Percentiles rank a stretch among this genome's conserved stretches.
Evolutionary conservation across 257 asterid species (phyloP).

Genomic region (Sherardia arvensis): DNA sequence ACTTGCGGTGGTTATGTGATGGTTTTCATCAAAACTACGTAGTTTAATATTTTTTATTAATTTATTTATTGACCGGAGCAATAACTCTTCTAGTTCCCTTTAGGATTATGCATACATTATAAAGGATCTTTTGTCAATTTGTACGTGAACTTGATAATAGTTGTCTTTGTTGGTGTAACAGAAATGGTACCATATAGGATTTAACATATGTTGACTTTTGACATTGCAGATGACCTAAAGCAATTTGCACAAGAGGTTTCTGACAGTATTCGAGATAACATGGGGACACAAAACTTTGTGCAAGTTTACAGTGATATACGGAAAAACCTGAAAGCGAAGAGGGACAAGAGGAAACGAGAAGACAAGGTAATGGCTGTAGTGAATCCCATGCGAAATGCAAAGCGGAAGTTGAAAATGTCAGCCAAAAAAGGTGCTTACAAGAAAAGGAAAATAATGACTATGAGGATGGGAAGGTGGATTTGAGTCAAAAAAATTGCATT

Average conservation of each 20-base stretch:
- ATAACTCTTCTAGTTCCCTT: no score
- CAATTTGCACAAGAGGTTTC: conserved; percentile 54
- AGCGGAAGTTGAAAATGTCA: conserved; percentile 74
- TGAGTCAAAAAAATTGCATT: no score
- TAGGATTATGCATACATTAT: no score
- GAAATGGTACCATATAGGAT: neutral
- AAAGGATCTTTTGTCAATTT: no score
- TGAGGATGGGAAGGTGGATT: conserved; percentile 81
- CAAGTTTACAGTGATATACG: conserved; percentile 52
- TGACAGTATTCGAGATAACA: conserved; percentile 45
- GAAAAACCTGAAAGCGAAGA: conserved; percentile 54
- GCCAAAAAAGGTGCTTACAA: conserved; percentile 71
- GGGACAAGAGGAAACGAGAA: conserved; percentile 87
- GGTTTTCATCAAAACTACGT: no score
- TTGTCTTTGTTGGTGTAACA: neutral
- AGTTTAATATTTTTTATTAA: no score
- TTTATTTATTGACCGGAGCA: no score
- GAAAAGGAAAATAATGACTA: conserved; percentile 63
- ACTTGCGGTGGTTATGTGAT: no score
- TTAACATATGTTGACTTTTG: neutral
- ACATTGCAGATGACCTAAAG: conserved; percentile 58
- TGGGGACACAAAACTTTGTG: conserved; percentile 48
- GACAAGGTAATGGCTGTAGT: conserved; percentile 81
- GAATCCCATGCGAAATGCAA: conserved; percentile 74
- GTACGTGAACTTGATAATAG: neutral